Evolutionary conservation across 2,329 filamentous ascomycete species (phyloP).

Genomic region (Zelopaecilomyces penicillatus): DNA sequence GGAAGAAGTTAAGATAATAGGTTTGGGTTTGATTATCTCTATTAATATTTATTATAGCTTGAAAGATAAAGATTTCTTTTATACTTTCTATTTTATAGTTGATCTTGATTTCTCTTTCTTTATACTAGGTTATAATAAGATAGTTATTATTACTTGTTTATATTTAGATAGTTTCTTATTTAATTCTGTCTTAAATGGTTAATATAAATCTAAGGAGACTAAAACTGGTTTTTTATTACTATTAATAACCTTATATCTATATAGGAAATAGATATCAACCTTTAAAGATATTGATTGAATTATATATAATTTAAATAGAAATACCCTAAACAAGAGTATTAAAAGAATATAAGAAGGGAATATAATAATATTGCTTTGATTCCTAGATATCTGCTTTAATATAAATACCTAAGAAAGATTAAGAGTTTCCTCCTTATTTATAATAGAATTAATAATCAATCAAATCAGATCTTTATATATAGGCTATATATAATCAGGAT

Average conservation of each 20-base stretch:
- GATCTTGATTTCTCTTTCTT: too few species aligned
- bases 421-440: not conserved
- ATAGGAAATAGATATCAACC: not conserved
- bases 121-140: too few species aligned
- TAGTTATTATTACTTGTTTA: too few species aligned
- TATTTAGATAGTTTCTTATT: not conserved
- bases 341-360: not conserved
- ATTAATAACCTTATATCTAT: not conserved
- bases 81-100: not conserved
- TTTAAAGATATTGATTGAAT: not conserved
- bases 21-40: not conserved
- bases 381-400: not conserved
- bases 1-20: not conserved
- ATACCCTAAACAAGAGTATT: too few species aligned
- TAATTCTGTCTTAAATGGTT: not conserved
- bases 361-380: not conserved
- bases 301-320: not conserved
- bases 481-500: not conserved
- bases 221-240: not conserved
- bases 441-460: not conserved
- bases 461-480: not conserved
- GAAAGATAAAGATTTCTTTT: not conserved
- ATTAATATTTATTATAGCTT: not conserved
- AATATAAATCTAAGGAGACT: not conserved
- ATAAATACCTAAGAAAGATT: not conserved